Conservation (phyloP, 2,329 filamentous ascomycete species). For the Pseudopyrenochaeta lycopersici region DNA sequence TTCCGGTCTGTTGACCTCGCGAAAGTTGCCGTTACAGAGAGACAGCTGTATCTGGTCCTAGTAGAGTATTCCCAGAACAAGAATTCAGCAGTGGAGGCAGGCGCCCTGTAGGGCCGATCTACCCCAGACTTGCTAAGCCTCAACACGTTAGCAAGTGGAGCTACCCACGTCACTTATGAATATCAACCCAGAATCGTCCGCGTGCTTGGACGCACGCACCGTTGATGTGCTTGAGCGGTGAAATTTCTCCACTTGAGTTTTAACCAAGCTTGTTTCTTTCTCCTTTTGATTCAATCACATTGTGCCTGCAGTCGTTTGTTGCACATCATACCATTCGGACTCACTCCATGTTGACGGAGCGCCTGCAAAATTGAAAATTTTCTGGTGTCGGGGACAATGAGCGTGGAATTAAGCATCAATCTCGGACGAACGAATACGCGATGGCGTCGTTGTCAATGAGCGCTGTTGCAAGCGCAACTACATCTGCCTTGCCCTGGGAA, state of each 20-base stretch:
- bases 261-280: not conserved
- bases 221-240: conserved; percentile 4
- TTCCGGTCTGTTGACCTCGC: no score
- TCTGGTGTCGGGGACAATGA: not conserved
- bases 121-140: conserved; percentile 21
- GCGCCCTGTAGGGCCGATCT: conserved; percentile 8
- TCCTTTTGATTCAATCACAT: not conserved
- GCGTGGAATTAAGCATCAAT: not conserved
- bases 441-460: conserved; percentile 27
- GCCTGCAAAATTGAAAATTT: no score
- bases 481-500: conserved; percentile 14
- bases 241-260: conserved; percentile 2
- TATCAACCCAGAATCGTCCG: not conserved
- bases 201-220: conserved; percentile 5
- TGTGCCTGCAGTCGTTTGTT: no score
- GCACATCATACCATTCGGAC: not conserved
- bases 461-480: conserved; percentile 16
- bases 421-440: conserved; percentile 15
- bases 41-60: no score
- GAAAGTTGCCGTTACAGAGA: no score
- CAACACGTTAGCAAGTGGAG: conserved; percentile 18
- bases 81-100: not conserved
- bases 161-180: conserved; percentile 15
- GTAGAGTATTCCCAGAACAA: not conserved
- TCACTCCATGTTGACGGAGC: not conserved